Evolutionary conservation across 768 basidiomycete species (phyloP), one percentile per base, ranked within the genome.

Genomic region (Tulasnella sp.): DNA sequence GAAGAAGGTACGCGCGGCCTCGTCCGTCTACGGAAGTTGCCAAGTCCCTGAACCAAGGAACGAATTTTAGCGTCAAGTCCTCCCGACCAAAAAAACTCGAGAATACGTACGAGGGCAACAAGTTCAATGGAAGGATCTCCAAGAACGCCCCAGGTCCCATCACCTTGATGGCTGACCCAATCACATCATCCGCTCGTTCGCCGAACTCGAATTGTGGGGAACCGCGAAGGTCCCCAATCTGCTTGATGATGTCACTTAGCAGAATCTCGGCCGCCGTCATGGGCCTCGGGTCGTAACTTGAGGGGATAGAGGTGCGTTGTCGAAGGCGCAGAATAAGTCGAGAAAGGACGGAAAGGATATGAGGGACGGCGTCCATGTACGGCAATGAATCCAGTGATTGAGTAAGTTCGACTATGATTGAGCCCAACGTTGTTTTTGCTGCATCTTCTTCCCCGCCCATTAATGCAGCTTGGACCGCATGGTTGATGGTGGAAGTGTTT

Each of bases 1-100:
- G 96, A 7, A 99, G 87, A 54, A 99, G 86, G 85, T 92, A 97
- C 15, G 96, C 97, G 71, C 93, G 90, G 15, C 96, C 95, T 79
- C 94, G 93, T 42, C 85, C 22, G 42, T 72, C 31, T 69, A 12
- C 72, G 4, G 45, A 52, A 19, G 34, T 72, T 11, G 71, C 52
- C 52, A 54, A 25, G 22, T 70, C 68, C 40, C 68, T 70, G 25
- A 3, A 25, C 14, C 22, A 70, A 70, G 22, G 40, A 31, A 19
- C 17, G n/a, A n/a, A 52, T 15, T 54, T 69, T 7, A 22, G 19
- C 31, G 1, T 69, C 15, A 15, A 4, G 31, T 22, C 36, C 22
- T 6, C 6, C 22, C 40, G 6, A 9, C 49, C 31, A 40, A 42
- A 19, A 3, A 31, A 22, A 40, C 39, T 15, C 40, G 29, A 39